phyloP scores from a whole-genome alignment of 1,284 basidiomycete genomes.

The Malassezia nana region DNA sequence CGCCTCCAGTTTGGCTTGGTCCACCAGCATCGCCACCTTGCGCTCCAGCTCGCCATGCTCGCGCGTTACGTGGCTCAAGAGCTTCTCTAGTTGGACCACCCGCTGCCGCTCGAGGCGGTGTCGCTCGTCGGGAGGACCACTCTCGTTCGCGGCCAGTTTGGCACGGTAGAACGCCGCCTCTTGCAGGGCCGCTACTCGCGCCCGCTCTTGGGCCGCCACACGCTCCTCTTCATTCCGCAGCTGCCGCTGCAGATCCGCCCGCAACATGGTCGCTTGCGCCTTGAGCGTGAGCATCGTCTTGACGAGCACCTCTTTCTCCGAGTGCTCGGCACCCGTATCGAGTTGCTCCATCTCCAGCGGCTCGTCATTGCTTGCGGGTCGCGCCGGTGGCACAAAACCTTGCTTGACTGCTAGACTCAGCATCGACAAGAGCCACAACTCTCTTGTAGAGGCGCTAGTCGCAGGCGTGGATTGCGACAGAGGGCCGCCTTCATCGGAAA shows the following conservation, averaged over 20 bases:
- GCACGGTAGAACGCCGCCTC: slow-evolving; percentile 95
- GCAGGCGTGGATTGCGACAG: slow-evolving; percentile 1
- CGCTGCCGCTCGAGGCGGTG: slow-evolving; percentile 69
- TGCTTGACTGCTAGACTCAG: slow-evolving; percentile 66
- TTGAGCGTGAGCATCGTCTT: slow-evolving; percentile 75
- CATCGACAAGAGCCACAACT: slow-evolving; percentile 76
- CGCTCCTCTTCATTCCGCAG: slow-evolving; percentile 66
- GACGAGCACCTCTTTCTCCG: slow-evolving; percentile 54
- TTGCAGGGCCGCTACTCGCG: slow-evolving; percentile 70
- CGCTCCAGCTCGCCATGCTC: slow-evolving; percentile 65
- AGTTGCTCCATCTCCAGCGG: slow-evolving; percentile 36
- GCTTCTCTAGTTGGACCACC: slow-evolving; percentile 66
- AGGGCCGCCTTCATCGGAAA: slow-evolving; percentile 32
- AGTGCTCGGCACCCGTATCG: slow-evolving; percentile 49
- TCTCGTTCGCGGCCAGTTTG: slow-evolving; percentile 75
- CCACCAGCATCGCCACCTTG: slow-evolving; percentile 52
- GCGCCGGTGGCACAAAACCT: slow-evolving; percentile 63
- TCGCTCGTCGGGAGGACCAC: slow-evolving; percentile 58
- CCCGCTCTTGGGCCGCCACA: slow-evolving; percentile 67
- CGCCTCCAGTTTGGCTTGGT: slow-evolving; percentile 56
- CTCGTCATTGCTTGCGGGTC: slow-evolving; percentile 19
- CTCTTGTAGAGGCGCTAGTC: slow-evolving; percentile 50
- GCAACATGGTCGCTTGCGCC: slow-evolving; percentile 74
- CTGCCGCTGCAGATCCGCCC: slow-evolving; percentile 66
- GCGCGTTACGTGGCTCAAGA: slow-evolving; percentile 62